Base-by-base conservation (phyloP, 768 basidiomycete species). In the Gautieria morchelliformis region DNA sequence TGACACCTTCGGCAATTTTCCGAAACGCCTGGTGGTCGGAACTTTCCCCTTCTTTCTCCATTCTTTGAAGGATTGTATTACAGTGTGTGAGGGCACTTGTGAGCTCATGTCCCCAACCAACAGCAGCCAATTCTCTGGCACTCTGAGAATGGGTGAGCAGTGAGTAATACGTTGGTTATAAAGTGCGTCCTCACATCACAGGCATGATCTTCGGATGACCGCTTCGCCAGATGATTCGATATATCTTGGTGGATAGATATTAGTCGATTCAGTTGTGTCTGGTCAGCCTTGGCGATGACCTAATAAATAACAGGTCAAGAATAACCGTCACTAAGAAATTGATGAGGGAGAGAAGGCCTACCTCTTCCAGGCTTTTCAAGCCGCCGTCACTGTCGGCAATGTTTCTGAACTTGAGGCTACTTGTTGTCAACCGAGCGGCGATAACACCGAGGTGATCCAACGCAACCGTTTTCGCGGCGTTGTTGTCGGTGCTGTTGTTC, bases 371-470 rank as follows among this genome's bases (percentile, higher is more conserved):
- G 3, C 88, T 75, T 58, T 76, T 75, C 60, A 88, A 60, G 9
- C 67, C 55, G 59, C 67, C 55, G 69, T 75, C 54, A 59, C 66
- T 61, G 70, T 75, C 41, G n/a, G 59, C 59, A 64, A 60, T 68
- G 62, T 68, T 63, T 6, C 71, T 53, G 74, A 79, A 64, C 47
- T 65, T 75, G 46, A 84, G 68, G 52, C 73, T 71, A 39, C 80
- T 84, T 0, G 79, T 71, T 33, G 88, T 79, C 42, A 98, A 78
- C 42, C 83, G 81, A 4, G 93, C 88, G 22, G 89, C 93, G 53
- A 99, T 90, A n/a, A 85, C 78, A 10, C 96, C 96, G 0, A 99
- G 75, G 69, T 98, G 91, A 66, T 99, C 96, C 37, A 98, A 74
- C 0, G 93, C 90, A 61, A 96, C 84, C 1, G 83, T 84, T 68